Evolutionary conservation across 257 asterid genomes (phyloP), one percentile per base, ranked within the genome.

Genomic region (Solanum medicagineum): DNA sequence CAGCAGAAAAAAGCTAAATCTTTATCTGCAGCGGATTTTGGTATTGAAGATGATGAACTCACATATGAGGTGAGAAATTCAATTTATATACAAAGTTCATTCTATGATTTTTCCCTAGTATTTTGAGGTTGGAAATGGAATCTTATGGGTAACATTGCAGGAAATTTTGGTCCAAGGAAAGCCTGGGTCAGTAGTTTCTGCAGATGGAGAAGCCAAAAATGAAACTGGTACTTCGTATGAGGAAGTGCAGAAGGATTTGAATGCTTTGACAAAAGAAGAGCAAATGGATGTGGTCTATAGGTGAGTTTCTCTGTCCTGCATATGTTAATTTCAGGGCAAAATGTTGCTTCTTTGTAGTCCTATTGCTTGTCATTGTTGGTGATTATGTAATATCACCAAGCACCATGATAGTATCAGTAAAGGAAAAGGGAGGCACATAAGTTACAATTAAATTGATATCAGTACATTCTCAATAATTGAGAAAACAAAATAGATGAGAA

Each of bases 221-320:
- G 97, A 88, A 86, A 84, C 89, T 80, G 93, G 86, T 65, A 84
- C 88, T 85, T 71, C 90, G 66, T 93, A 86, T 85, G 95, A 91
- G 91, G 84, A 91, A 87, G 92, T 96, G 85, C 89, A 88, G 92
- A 95, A 93, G 91, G 97, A 96, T 90, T 63, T 92, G 73, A 91
- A 89, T 89, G 93, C 97, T 60, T 86, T 96, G 84, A 91, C 98
- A 13, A 90, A 83, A 88, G 98, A 96, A 90, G 99, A 96, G 89
- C 98, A 95, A 81, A 95, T 95, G 98, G 97, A 92, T 92, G 92
- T 91, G 26, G 93, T 96, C 82, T 88, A 88, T 87, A 94, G 97
- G 99, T 95, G 85, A 89, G 93, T 68, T 63, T 84, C 84, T 79
- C 11, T 83, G 81, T 36, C 82, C 81, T 80, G 66, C 80, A 62